Evolutionary conservation across 2,329 filamentous ascomycete genomes (phyloP).

Genomic region (Akanthomyces lecanii): DNA sequence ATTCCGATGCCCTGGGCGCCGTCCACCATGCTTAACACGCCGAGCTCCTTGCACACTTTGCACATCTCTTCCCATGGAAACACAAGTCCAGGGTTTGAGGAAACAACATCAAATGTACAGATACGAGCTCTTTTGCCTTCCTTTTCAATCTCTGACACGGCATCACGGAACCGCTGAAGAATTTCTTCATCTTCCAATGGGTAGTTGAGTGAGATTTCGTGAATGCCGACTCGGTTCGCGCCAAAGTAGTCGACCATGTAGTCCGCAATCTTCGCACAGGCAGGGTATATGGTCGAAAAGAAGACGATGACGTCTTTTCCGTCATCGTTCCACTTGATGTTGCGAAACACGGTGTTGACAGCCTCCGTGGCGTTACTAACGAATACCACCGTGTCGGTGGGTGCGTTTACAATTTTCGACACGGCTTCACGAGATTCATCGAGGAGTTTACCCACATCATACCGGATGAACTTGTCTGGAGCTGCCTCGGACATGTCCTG

Average conservation of each 20-base stretch:
- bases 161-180: slow-evolving; percentile 54
- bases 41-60: slow-evolving; percentile 59
- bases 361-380: slow-evolving; percentile 77
- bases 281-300: slow-evolving; percentile 75
- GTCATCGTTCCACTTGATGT: slow-evolving; percentile 61
- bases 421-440: slow-evolving; percentile 61
- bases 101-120: slow-evolving; percentile 72
- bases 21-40: slow-evolving; percentile 72
- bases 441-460: slow-evolving; percentile 58
- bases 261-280: slow-evolving; percentile 68
- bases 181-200: slow-evolving; percentile 68
- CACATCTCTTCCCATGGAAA: slow-evolving; percentile 73
- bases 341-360: slow-evolving; percentile 75
- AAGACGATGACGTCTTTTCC: slow-evolving; percentile 75
- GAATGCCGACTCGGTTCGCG: slow-evolving; percentile 35
- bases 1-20: slow-evolving; percentile 83
- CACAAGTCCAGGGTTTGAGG: slow-evolving; percentile 70
- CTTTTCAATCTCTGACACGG: slow-evolving; percentile 48
- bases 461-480: slow-evolving; percentile 74
- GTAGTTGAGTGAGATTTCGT: slow-evolving; percentile 59
- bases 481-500: slow-evolving; percentile 62
- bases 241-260: slow-evolving; percentile 64
- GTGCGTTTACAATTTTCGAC: slow-evolving; percentile 62
- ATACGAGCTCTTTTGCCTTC: slow-evolving; percentile 61
- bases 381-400: slow-evolving; percentile 65